A percentile compares a stretch with the other conserved stretches of the same genome.
phyloP scores from a whole-genome alignment of 2,329 filamentous ascomycete species.

The Colletotrichum plurivorum region DNA sequence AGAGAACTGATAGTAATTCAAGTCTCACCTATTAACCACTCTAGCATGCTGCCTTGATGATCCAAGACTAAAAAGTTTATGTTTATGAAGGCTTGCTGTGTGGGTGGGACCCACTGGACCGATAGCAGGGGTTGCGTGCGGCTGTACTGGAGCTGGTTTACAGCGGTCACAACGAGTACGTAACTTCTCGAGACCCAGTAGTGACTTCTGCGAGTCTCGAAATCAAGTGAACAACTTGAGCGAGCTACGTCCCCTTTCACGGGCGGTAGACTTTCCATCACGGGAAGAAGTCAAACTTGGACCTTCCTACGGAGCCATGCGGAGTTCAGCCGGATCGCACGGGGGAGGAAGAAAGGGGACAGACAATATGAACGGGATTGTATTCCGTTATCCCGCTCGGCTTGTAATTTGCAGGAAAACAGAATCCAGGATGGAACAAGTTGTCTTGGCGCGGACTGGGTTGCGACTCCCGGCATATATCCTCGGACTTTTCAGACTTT shows the following conservation, averaged over 20 bases:
- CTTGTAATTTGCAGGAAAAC: constrained; percentile 11
- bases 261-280: background rate
- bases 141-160: background rate
- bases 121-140: background rate
- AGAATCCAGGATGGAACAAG: constrained; percentile 19
- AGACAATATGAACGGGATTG: background rate
- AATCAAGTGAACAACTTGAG: no score
- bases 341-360: background rate
- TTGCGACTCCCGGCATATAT: constrained; percentile 1
- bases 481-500: background rate
- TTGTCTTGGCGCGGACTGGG: constrained; percentile 11
- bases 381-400: background rate
- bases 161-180: no score
- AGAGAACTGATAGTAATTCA: constrained; percentile 19
- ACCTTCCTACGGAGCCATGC: background rate
- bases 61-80: background rate
- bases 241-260: background rate
- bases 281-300: constrained; percentile 7
- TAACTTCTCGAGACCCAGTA: no score
- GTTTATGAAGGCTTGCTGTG: background rate
- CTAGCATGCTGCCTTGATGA: constrained; percentile 35
- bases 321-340: background rate
- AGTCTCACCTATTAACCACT: constrained; percentile 41
- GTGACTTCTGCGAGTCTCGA: no score
- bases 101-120: background rate